A percentile compares a stretch with the other conserved stretches of the same genome.
Evolutionary conservation across 352 stramenopile genomes (phyloP).

Genomic region (Phytophthora lateralis): DNA sequence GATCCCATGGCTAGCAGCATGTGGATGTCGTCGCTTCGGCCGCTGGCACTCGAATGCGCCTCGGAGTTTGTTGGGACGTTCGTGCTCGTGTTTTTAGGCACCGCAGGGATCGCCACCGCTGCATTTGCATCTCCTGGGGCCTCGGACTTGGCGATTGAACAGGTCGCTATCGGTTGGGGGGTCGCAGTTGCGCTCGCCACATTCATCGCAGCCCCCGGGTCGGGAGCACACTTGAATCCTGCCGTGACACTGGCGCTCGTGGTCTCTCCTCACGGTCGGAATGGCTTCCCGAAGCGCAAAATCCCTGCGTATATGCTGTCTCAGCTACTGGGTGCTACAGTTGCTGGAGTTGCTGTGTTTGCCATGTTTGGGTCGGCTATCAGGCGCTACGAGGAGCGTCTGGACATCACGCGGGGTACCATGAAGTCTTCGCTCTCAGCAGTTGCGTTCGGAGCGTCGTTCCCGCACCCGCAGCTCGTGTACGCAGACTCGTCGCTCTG

Average conservation of each 20-base stretch:
- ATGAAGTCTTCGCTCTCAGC: slow-evolving; percentile 58
- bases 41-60: slow-evolving; percentile 40
- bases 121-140: slow-evolving; percentile 18
- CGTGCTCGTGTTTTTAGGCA: slow-evolving; percentile 47
- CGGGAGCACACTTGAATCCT: slow-evolving; percentile 74
- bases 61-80: slow-evolving; percentile 49
- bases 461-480: slow-evolving; percentile 56
- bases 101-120: slow-evolving; percentile 26
- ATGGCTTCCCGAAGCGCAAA: slow-evolving; percentile 44
- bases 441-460: slow-evolving; percentile 74
- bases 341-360: slow-evolving; percentile 49
- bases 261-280: slow-evolving; percentile 36
- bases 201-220: slow-evolving; percentile 49
- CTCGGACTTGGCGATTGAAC: slow-evolving; percentile 17
- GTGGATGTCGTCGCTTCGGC: slow-evolving; percentile 21
- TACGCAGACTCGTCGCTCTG: slow-evolving; percentile 13
- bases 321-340: slow-evolving; percentile 60
- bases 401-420: slow-evolving; percentile 39
- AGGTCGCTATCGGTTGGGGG: slow-evolving; percentile 37
- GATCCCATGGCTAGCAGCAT: slow-evolving; percentile 18
- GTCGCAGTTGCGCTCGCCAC: slow-evolving; percentile 60
- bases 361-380: slow-evolving; percentile 58
- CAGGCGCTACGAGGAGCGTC: slow-evolving; percentile 46
- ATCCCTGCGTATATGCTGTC: slow-evolving; percentile 60
- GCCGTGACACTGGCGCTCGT: slow-evolving; percentile 62